These are phyloP conservation scores for Cicer yamashitae DNA, from an alignment of 306 rosid genomes.

Conservation along the genomic window DNA sequence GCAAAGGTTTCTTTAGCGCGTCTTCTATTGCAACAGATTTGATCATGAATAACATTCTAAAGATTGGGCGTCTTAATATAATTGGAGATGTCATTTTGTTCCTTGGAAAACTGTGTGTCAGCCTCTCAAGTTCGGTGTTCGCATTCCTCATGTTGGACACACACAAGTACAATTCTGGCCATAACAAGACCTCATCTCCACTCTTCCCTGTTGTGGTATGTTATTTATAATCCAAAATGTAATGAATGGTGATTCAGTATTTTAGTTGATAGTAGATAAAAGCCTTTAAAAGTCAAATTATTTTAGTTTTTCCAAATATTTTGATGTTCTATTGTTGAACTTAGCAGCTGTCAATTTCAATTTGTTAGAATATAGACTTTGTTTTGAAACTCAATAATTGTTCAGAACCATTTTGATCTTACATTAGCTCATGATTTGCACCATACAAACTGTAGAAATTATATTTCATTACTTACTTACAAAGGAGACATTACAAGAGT, in stretches of 20 bases:
- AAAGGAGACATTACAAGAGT: not conserved
- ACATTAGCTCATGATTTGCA: not conserved
- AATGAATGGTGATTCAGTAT: constrained; percentile 14
- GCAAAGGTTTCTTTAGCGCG: constrained; percentile 84
- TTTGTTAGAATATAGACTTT: constrained; percentile 1
- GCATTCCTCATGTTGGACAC: constrained; percentile 96
- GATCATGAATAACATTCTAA: constrained; percentile 85
- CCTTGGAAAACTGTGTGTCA: constrained; percentile 92
- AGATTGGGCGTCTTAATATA: constrained; percentile 91
- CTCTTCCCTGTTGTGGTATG: constrained; percentile 94
- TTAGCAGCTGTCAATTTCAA: not conserved
- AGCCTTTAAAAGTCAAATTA: not conserved
- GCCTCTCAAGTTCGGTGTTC: constrained; percentile 87
- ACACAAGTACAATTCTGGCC: constrained; percentile 73
- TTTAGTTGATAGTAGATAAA: not conserved
- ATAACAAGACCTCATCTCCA: constrained; percentile 95
- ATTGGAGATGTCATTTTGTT: constrained; percentile 94
- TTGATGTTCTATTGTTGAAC: not conserved
- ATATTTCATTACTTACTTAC: not conserved
- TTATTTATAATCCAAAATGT: constrained; percentile 23
- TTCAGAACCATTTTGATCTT: not conserved
- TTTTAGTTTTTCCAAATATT: not conserved
- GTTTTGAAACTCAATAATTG: constrained; percentile 1
- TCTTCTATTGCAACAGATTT: constrained; percentile 84
- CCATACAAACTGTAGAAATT: not conserved